phyloP scores from a whole-genome alignment of 768 basidiomycete genomes.

The Astraeus odoratus region DNA sequence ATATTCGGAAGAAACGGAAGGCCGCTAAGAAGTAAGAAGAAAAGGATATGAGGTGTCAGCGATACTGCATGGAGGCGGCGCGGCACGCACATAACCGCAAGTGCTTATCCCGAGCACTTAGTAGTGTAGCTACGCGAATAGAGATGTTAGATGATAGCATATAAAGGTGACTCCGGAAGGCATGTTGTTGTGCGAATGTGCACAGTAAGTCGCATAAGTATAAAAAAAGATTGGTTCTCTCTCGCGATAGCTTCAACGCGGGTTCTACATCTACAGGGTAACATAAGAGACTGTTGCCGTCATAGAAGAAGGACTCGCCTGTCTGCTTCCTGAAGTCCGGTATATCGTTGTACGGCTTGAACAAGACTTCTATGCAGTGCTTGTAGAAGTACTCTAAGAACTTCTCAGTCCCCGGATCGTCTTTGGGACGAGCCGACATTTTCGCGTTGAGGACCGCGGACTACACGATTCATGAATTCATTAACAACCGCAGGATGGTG shows the following conservation, averaged over 20 bases:
- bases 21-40: slow-evolving; percentile 77
- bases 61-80: slow-evolving; percentile 1
- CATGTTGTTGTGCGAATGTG: slow-evolving; percentile 83
- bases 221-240: slow-evolving; percentile 76
- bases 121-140: slow-evolving; percentile 63
- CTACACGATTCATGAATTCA: slow-evolving; percentile 11
- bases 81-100: slow-evolving; percentile 72
- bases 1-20: slow-evolving; percentile 85
- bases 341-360: slow-evolving; percentile 70
- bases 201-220: slow-evolving; percentile 89
- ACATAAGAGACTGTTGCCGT: background rate
- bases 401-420: slow-evolving; percentile 79
- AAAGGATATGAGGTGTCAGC: slow-evolving; percentile 8
- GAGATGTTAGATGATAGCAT: slow-evolving; percentile 77
- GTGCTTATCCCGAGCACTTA: slow-evolving; percentile 85
- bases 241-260: slow-evolving; percentile 52
- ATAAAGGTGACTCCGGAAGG: slow-evolving; percentile 88
- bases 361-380: slow-evolving; percentile 66
- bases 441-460: slow-evolving; percentile 33
- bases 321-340: slow-evolving; percentile 55
- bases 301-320: slow-evolving; percentile 24
- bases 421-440: slow-evolving; percentile 55
- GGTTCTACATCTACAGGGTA: slow-evolving; percentile 34
- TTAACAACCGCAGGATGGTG: slow-evolving; percentile 1
- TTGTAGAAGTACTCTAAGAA: slow-evolving; percentile 96